Percentiles rank a stretch among this genome's conserved stretches.
phyloP scores from a whole-genome alignment of 495 filamentous ascomycete species.

The Lentithecium fluviatile region DNA sequence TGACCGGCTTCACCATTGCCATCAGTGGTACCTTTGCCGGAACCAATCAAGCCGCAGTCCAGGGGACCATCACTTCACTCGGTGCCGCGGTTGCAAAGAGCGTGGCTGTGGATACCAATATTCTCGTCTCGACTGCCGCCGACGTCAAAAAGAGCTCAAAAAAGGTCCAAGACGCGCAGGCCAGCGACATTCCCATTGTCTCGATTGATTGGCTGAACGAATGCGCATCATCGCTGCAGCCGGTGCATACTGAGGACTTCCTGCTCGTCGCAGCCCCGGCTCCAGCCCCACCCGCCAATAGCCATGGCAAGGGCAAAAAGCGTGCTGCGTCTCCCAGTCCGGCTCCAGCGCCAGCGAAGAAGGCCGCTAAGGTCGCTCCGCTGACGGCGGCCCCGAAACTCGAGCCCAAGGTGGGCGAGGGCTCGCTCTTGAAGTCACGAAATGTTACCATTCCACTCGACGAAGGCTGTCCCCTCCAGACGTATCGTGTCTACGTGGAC shows the following conservation, averaged over 20 bases:
- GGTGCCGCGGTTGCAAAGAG: slow-evolving; percentile 52
- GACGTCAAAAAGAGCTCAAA: slow-evolving; percentile 50
- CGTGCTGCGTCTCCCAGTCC: background rate
- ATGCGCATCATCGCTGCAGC: slow-evolving; percentile 47
- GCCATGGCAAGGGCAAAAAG: slow-evolving; percentile 28
- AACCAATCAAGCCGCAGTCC: slow-evolving; percentile 51
- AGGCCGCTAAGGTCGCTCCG: slow-evolving; percentile 8
- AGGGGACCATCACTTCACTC: slow-evolving; percentile 48
- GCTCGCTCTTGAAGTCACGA: slow-evolving; percentile 46
- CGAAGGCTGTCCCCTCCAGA: slow-evolving; percentile 42
- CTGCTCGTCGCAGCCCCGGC: slow-evolving; percentile 31
- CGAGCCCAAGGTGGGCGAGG: slow-evolving; percentile 42
- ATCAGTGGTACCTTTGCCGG: slow-evolving; percentile 61
- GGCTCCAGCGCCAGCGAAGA: background rate
- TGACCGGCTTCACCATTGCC: slow-evolving; percentile 44
- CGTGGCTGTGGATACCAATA: slow-evolving; percentile 55
- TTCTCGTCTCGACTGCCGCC: slow-evolving; percentile 56
- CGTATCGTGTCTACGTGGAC: slow-evolving; percentile 63
- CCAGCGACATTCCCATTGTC: slow-evolving; percentile 54
- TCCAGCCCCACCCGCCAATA: slow-evolving; percentile 32
- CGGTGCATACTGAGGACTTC: slow-evolving; percentile 48
- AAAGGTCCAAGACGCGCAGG: slow-evolving; percentile 37
- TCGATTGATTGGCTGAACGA: slow-evolving; percentile 62
- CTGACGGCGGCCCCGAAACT: slow-evolving; percentile 31
- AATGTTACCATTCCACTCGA: slow-evolving; percentile 53